Evolutionary conservation across 2,329 filamentous ascomycete genomes (phyloP).

Genomic region (Alternaria metachromatica): DNA sequence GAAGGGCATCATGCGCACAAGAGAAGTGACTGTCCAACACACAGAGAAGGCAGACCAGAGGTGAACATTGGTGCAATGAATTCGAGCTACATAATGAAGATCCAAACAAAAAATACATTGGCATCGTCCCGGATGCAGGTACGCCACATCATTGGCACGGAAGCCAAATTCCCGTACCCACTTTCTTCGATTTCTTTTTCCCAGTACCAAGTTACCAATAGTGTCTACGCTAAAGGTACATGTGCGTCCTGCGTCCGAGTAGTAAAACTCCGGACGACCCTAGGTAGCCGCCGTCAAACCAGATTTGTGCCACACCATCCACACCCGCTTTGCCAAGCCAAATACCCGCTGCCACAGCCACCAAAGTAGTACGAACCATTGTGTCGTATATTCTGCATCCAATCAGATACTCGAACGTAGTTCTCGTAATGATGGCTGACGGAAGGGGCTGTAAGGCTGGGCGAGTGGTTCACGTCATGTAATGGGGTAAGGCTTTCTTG

Average conservation of each 20-base stretch:
- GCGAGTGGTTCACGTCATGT: not conserved
- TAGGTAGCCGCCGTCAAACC: not conserved
- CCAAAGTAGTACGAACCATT: slow-evolving; percentile 12
- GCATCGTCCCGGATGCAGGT: slow-evolving; percentile 33
- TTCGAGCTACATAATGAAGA: not conserved
- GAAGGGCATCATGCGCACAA: not conserved
- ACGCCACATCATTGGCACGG: not conserved
- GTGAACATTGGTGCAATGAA: not conserved
- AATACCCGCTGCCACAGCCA: slow-evolving; percentile 25
- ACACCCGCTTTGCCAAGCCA: slow-evolving; percentile 14
- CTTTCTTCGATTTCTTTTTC: not conserved
- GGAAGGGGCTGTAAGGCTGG: not conserved
- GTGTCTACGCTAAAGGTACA: not conserved
- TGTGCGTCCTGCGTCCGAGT: not conserved
- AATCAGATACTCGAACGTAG: not conserved
- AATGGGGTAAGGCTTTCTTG: not conserved
- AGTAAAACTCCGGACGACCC: not conserved
- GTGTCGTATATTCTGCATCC: not conserved
- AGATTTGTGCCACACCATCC: not conserved
- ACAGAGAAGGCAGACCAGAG: not conserved
- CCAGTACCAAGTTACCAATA: not conserved
- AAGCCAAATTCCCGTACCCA: not conserved
- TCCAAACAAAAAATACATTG: not conserved
- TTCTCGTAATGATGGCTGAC: not conserved
- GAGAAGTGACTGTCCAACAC: not conserved